phyloP scores from a whole-genome alignment of 768 basidiomycete species.

The Kwoniella dejecticola region DNA sequence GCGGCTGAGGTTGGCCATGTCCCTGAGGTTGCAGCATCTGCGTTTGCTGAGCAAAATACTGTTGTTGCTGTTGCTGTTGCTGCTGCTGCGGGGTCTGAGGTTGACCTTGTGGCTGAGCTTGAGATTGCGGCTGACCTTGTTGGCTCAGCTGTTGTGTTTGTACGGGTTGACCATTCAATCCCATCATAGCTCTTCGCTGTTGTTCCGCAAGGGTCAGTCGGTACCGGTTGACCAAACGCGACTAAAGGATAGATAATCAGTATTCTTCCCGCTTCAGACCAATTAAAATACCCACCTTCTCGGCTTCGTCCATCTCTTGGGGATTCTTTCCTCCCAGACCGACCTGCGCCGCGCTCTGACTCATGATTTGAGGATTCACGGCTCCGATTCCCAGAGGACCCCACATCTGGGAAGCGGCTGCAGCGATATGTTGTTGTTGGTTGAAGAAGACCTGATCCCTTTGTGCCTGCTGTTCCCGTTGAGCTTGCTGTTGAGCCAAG shows the following conservation, averaged over 20 bases:
- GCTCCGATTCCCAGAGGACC: slow-evolving; percentile 35
- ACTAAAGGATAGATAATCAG: slow-evolving; percentile 20
- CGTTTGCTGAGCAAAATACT: slow-evolving; percentile 15
- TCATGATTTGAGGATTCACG: slow-evolving; percentile 40
- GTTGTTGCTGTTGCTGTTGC: slow-evolving; percentile 21
- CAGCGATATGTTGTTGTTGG: slow-evolving; percentile 31
- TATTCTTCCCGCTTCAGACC: neutral
- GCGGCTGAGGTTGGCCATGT: slow-evolving; percentile 24
- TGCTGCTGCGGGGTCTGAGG: slow-evolving; percentile 22
- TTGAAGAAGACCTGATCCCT: slow-evolving; percentile 26
- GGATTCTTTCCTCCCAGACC: slow-evolving; percentile 43
- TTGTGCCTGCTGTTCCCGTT: slow-evolving; percentile 25
- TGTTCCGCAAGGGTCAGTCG: slow-evolving; percentile 29
- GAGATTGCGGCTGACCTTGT: slow-evolving; percentile 21
- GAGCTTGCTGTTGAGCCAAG: slow-evolving; percentile 26
- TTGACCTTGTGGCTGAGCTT: slow-evolving; percentile 14
- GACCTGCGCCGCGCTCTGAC: slow-evolving; percentile 33
- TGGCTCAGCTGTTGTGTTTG: slow-evolving; percentile 21
- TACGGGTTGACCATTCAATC: slow-evolving; percentile 21
- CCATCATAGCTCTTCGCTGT: slow-evolving; percentile 39
- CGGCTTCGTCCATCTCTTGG: slow-evolving; percentile 35
- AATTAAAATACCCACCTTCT: slow-evolving; percentile 33
- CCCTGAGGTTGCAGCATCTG: slow-evolving; percentile 28
- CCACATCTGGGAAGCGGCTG: slow-evolving; percentile 43
- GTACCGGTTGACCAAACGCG: slow-evolving; percentile 39